These are phyloP conservation scores for Aureobasidium sp. DNA, from an alignment of 2,329 filamentous ascomycete genomes.

Conservation along the genomic window DNA sequence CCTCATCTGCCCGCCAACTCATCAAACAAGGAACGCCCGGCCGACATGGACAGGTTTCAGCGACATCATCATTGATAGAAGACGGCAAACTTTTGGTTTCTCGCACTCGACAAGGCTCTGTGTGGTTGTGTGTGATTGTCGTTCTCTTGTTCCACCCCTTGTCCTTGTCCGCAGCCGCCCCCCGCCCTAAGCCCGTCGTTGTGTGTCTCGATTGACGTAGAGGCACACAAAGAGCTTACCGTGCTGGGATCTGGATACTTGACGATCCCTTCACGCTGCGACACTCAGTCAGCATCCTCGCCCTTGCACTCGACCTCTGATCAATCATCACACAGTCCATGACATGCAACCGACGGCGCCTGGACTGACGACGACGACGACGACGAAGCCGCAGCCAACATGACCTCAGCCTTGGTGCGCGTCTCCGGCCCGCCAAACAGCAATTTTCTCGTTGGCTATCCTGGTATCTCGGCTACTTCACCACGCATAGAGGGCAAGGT, in stretches of 20 bases:
- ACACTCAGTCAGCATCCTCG: not conserved
- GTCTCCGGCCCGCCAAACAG: constrained; percentile 96
- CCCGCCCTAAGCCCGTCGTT: not conserved
- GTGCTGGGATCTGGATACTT: not conserved
- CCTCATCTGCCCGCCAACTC: not conserved
- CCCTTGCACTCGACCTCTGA: not conserved
- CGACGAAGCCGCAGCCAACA: constrained; percentile 21
- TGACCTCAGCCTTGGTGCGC: constrained; percentile 71
- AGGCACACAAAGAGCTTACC: not conserved
- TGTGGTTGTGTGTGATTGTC: not conserved
- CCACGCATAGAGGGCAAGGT: constrained; percentile 97
- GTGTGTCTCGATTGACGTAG: not conserved
- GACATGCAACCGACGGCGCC: constrained; percentile 14
- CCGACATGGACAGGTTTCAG: not conserved
- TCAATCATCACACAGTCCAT: not conserved
- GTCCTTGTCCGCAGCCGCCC: constrained; percentile 5
- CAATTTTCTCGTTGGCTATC: constrained; percentile 93
- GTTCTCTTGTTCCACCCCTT: not conserved
- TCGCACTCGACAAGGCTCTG: not conserved
- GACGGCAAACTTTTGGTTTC: not conserved
- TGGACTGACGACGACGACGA: not conserved
- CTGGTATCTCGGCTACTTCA: constrained; percentile 94
- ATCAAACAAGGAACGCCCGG: constrained; percentile 7
- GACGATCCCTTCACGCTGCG: not conserved
- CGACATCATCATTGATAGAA: constrained; percentile 8